A percentile compares a stretch with the other conserved stretches of the same genome.
These are phyloP conservation scores for Penicillium sp. DNA, from an alignment of 2,329 filamentous ascomycete genomes.

Conservation along the genomic window DNA sequence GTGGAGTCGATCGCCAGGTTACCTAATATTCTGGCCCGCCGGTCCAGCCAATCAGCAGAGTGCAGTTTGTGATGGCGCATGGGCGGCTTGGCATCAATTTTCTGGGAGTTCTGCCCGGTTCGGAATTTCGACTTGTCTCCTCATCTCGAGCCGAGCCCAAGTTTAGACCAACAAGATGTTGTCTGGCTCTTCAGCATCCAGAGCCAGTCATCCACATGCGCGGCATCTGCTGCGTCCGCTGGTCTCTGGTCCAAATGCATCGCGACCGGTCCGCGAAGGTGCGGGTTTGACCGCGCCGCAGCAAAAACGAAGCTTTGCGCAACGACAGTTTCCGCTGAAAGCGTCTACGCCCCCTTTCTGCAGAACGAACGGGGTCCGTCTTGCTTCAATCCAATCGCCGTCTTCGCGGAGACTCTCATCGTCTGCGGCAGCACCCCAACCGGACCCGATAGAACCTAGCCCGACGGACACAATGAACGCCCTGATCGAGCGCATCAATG, in stretches of 20 bases:
- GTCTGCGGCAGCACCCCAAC: conserved; percentile 22
- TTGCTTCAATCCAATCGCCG: conserved; percentile 8
- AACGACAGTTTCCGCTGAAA: conserved; percentile 7
- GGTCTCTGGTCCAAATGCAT: conserved; percentile 22
- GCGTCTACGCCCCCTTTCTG: neutral
- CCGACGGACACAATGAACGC: conserved; percentile 38
- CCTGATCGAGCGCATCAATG: conserved; percentile 43
- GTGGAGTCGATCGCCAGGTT: neutral
- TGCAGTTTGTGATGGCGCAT: conserved; percentile 29
- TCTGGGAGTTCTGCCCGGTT: conserved; percentile 25
- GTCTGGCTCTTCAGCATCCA: conserved; percentile 36
- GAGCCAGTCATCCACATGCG: conserved; percentile 32
- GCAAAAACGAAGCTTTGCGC: conserved; percentile 18
- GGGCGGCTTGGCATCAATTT: conserved; percentile 34
- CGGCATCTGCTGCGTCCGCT: conserved; percentile 30
- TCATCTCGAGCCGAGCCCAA: conserved; percentile 6
- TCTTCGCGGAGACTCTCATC: conserved; percentile 29
- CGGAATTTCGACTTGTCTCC: conserved; percentile 16
- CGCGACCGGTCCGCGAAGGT: conserved; percentile 33
- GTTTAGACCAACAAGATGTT: conserved; percentile 37
- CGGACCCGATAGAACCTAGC: conserved; percentile 17
- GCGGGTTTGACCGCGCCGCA: conserved; percentile 22
- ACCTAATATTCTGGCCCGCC: neutral
- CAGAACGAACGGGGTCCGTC: neutral
- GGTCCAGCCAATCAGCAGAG: conserved; percentile 32